These are phyloP conservation scores for Saitozyma sp. DNA, from an alignment of 768 basidiomycete genomes.

Conservation along the genomic window DNA sequence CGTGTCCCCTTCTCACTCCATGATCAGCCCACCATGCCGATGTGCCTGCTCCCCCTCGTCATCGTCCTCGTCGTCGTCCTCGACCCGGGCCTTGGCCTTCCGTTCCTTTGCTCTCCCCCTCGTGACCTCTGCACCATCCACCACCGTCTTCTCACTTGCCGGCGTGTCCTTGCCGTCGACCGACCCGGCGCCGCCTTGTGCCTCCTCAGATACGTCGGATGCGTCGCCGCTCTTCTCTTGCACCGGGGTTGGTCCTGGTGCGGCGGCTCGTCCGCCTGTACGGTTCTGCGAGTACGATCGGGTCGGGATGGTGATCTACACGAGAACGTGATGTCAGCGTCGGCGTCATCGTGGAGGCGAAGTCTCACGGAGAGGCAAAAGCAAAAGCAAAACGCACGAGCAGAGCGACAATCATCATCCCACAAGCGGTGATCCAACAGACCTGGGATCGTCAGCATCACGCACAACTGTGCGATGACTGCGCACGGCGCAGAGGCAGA, in stretches of 20 bases:
- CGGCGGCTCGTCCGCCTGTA: constrained; percentile 9
- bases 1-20: no score
- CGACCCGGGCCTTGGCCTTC: constrained; percentile 88
- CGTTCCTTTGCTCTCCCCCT: constrained; percentile 92
- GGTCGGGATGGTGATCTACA: constrained; percentile 38
- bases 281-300: constrained; percentile 36
- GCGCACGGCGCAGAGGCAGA: neutral
- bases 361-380: neutral
- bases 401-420: constrained; percentile 23
- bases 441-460: constrained; percentile 7
- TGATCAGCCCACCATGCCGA: no score
- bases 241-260: neutral
- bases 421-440: constrained; percentile 41
- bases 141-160: neutral
- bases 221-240: neutral
- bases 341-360: neutral
- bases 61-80: constrained; percentile 85
- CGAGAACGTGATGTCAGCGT: neutral
- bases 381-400: constrained; percentile 15
- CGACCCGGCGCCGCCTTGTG: neutral
- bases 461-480: neutral
- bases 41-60: constrained; percentile 71
- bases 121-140: neutral
- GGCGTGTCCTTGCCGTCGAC: neutral
- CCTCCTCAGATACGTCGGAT: neutral